A percentile compares a stretch with the other conserved stretches of the same genome.
Conservation (phyloP, 192 early-diverging fungal species). For the Borealophlyctis nickersoniae region DNA sequence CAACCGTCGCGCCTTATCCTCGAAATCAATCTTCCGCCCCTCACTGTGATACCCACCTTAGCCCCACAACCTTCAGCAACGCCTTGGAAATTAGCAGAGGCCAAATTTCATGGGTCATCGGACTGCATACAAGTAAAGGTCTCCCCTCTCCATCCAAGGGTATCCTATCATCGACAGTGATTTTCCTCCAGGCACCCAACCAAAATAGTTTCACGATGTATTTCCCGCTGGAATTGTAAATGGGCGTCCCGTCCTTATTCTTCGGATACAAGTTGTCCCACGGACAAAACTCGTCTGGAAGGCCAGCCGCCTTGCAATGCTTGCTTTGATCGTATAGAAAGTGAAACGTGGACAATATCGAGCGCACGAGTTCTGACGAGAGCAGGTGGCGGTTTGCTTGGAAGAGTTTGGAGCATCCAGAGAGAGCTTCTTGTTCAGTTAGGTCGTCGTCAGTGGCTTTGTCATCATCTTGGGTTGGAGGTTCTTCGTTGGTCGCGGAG, state of each 20-base stretch:
- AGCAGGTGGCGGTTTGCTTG: constrained; percentile 51
- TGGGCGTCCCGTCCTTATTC: constrained; percentile 56
- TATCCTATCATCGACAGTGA: constrained; percentile 60
- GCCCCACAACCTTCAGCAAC: constrained; percentile 49
- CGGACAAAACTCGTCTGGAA: constrained; percentile 47
- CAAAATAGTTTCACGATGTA: constrained; percentile 62
- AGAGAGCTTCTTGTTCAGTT: constrained; percentile 33
- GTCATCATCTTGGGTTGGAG: too few species aligned
- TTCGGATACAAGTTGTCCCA: constrained; percentile 66
- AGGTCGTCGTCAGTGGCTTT: constrained; percentile 11
- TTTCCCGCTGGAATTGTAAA: constrained; percentile 55
- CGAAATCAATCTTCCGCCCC: background rate
- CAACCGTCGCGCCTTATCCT: background rate
- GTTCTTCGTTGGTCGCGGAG: too few species aligned
- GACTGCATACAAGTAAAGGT: constrained; percentile 39
- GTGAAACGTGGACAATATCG: constrained; percentile 42
- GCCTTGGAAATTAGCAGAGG: constrained; percentile 58
- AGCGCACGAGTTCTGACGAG: constrained; percentile 45
- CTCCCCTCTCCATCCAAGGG: constrained; percentile 53
- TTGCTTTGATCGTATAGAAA: constrained; percentile 51
- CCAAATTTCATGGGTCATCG: constrained; percentile 51
- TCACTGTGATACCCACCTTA: constrained; percentile 27
- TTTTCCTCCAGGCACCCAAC: constrained; percentile 59
- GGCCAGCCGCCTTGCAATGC: constrained; percentile 18
- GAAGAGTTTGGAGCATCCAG: constrained; percentile 48